Evolutionary conservation across 2,329 filamentous ascomycete species (phyloP).

Genomic region (Colletotrichum endophyticum): DNA sequence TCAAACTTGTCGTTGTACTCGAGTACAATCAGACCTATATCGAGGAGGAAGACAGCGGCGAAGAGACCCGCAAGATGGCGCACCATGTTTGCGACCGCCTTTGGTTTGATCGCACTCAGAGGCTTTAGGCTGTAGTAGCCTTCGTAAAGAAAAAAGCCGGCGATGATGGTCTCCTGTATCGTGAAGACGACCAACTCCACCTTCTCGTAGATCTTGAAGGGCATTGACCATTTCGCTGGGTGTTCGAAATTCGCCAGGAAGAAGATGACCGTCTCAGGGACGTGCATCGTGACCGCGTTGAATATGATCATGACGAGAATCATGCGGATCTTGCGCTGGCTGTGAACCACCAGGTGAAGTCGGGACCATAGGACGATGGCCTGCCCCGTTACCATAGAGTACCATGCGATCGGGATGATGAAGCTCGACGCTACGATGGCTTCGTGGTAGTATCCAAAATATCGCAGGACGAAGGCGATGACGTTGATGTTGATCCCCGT

Average conservation of each 20-base stretch:
- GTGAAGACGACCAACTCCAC: slow-evolving; percentile 62
- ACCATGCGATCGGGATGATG: slow-evolving; percentile 36
- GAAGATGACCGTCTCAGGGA: slow-evolving; percentile 58
- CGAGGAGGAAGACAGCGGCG: slow-evolving; percentile 38
- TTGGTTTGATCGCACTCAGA: slow-evolving; percentile 1
- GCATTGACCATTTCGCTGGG: slow-evolving; percentile 34
- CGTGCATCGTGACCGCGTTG: slow-evolving; percentile 57
- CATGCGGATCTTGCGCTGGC: slow-evolving; percentile 49
- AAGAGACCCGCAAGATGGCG: slow-evolving; percentile 41
- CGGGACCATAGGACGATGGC: slow-evolving; percentile 67
- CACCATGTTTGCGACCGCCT: slow-evolving; percentile 28
- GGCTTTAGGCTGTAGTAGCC: slow-evolving; percentile 45
- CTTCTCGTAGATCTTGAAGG: slow-evolving; percentile 49
- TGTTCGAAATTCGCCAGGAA: slow-evolving; percentile 52
- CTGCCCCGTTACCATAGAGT: slow-evolving; percentile 64
- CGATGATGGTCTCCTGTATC: slow-evolving; percentile 59
- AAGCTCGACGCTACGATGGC: slow-evolving; percentile 32
- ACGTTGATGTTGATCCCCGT: slow-evolving; percentile 23
- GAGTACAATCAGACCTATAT: slow-evolving; percentile 27
- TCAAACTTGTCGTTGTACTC: slow-evolving; percentile 24
- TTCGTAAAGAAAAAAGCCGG: slow-evolving; percentile 57
- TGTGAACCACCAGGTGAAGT: slow-evolving; percentile 62
- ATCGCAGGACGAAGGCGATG: slow-evolving; percentile 40
- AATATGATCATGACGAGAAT: slow-evolving; percentile 63
- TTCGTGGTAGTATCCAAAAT: slow-evolving; percentile 13